phyloP scores from a whole-genome alignment of 2,329 filamentous ascomycete species.

The Zarea fungicola region DNA sequence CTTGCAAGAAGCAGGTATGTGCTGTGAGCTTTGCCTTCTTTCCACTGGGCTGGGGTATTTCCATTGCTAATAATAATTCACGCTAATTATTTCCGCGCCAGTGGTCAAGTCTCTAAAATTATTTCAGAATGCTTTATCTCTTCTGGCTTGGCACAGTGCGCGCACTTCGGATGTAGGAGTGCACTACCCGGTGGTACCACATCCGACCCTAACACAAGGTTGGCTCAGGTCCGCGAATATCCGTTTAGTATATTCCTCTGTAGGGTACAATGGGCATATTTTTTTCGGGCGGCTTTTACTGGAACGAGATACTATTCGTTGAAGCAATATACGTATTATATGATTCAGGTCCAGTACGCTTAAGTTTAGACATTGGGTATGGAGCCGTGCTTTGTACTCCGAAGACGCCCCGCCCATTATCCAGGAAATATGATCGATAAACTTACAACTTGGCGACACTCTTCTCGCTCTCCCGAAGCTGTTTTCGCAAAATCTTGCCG shows the following conservation, averaged over 20 bases:
- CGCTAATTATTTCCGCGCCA: no score
- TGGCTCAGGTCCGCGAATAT: neutral
- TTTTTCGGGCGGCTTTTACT: neutral
- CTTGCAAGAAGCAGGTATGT: no score
- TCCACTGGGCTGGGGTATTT: no score
- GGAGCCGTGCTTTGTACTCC: no score
- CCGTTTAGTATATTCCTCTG: neutral
- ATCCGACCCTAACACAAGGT: slow-evolving; percentile 5
- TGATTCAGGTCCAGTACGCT: no score
- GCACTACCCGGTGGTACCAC: slow-evolving; percentile 7
- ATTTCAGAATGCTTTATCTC: no score
- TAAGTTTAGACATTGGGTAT: no score
- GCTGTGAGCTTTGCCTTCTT: no score
- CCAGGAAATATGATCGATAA: neutral
- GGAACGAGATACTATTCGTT: neutral
- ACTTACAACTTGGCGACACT: slow-evolving; percentile 16
- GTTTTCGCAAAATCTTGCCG: slow-evolving; percentile 42
- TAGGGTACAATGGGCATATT: neutral
- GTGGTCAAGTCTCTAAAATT: no score
- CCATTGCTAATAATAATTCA: no score
- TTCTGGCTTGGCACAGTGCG: neutral
- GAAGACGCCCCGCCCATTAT: neutral
- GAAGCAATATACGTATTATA: no score
- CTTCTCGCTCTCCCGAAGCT: slow-evolving; percentile 29
- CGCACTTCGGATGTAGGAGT: neutral